A percentile compares a stretch with the other conserved stretches of the same genome.
These are phyloP conservation scores for Candida koratica DNA, from an alignment of 805 yeast species.

Conservation along the genomic window DNA sequence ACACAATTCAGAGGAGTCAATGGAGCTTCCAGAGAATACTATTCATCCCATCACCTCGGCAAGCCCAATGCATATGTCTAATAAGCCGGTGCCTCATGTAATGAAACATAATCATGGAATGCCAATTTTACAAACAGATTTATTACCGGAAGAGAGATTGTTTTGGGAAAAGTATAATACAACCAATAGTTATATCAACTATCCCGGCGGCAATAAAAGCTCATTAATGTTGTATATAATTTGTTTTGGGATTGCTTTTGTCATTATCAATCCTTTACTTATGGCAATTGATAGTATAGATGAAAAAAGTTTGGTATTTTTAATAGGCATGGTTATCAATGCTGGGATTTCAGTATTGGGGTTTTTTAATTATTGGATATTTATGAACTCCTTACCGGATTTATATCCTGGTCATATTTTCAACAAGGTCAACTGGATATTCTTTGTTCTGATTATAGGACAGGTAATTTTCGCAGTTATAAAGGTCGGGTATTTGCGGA, in stretches of 20 bases:
- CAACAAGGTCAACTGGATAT: conserved; percentile 57
- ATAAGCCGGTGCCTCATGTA: conserved; percentile 39
- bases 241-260: conserved; percentile 40
- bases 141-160: conserved; percentile 65
- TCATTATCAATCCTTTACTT: conserved; percentile 63
- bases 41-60: background rate
- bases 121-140: conserved; percentile 64
- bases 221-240: conserved; percentile 55
- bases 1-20: background rate
- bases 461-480: conserved; percentile 33
- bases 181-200: conserved; percentile 67
- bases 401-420: conserved; percentile 79
- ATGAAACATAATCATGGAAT: conserved; percentile 56
- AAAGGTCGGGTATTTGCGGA: conserved; percentile 14
- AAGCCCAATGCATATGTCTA: no score
- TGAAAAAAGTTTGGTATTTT: conserved; percentile 46
- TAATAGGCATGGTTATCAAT: conserved; percentile 54
- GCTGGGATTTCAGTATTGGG: conserved; percentile 45
- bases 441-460: conserved; percentile 47
- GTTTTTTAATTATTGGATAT: conserved; percentile 52
- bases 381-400: conserved; percentile 53
- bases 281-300: conserved; percentile 60
- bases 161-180: conserved; percentile 81
- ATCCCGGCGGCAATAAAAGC: conserved; percentile 45
- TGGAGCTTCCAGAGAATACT: background rate